These are phyloP conservation scores for Colletotrichum tropicale DNA, from an alignment of 2,329 filamentous ascomycete genomes.

Conservation along the genomic window DNA sequence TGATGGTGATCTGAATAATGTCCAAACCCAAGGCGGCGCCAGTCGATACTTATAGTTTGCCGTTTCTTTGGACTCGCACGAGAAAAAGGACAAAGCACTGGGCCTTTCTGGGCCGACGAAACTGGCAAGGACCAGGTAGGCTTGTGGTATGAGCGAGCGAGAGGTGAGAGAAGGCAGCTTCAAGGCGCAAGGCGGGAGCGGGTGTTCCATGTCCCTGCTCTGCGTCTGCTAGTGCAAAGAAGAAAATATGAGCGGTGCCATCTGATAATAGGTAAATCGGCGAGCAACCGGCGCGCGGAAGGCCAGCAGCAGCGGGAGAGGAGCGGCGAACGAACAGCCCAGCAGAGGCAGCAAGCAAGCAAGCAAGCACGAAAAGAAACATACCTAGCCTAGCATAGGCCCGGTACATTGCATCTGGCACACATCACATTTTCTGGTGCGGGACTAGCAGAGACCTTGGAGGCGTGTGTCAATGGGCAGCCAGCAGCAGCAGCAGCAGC, in stretches of 20 bases:
- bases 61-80: conserved; percentile 2
- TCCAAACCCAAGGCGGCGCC: not conserved
- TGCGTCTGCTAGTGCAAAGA: conserved; percentile 15
- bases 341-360: not conserved
- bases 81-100: conserved; percentile 16
- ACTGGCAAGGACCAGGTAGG: conserved; percentile 16
- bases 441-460: conserved; percentile 8
- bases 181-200: conserved; percentile 2
- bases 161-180: not conserved
- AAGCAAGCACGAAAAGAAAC: conserved; percentile 9
- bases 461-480: conserved; percentile 7
- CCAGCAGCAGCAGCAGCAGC: not conserved
- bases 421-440: conserved; percentile 11
- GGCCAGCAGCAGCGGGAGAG: conserved; percentile 5
- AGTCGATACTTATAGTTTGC: conserved; percentile 21
- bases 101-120: not conserved
- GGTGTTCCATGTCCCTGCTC: conserved; percentile 18
- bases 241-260: conserved; percentile 18
- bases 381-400: not conserved
- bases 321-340: not conserved
- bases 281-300: conserved; percentile 12
- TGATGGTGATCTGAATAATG: conserved; percentile 6
- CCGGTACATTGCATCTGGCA: conserved; percentile 17
- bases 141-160: not conserved
- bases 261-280: conserved; percentile 14